Base-by-base conservation (phyloP, 176 grass and related monocot genomes). In the Carex scoparia region DNA sequence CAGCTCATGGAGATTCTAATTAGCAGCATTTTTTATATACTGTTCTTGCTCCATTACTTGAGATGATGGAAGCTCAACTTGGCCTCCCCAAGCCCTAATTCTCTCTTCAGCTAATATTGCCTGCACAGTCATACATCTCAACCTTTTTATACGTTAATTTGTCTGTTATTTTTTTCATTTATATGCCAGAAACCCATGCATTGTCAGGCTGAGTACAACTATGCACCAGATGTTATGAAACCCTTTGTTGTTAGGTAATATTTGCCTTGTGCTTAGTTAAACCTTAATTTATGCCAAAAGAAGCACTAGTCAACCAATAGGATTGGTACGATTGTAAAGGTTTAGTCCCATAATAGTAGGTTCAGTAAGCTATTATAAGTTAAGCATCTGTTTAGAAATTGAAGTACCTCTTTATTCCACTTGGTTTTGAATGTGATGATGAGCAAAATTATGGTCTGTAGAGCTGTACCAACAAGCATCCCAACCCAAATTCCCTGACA, bases 401-500 rank as follows among this genome's bases (percentile, higher is more conserved):
- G 18, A 37, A 81, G 31, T 64, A 92, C 93, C 90, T 94, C 84
- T 72, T 89, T 90, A 13, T 90, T 64, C 93, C 93, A 94, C 85
- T 89, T 92, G 12, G 90, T 94, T 92, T 81, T 92, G 12, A 18
- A 82, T 75, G 86, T 65, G 58, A 94, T 90, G 3, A 79, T 31
- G 8, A 93, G 67, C 78, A 96, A 73, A 84, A 91, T 92, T 38
- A 54, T 0, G 3, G 94, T 93, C 70, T 97, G 94, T 19, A 97
- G 12, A 9, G 85, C 35, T 14, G 86, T 93, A 33, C 91, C 94
- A 11, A 82, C 76, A 63, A 90, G 79, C 77, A 97, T 88, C 4
- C 91, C 94, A 12, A 84, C 79, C 94, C 89, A 93, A 84, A 91
- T 97, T 82, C 94, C 91, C 91, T 97, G 86, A 32, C 69, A 86